Evolutionary conservation across 306 rosid species (phyloP).

Genomic region (Begonia loranthoides): DNA sequence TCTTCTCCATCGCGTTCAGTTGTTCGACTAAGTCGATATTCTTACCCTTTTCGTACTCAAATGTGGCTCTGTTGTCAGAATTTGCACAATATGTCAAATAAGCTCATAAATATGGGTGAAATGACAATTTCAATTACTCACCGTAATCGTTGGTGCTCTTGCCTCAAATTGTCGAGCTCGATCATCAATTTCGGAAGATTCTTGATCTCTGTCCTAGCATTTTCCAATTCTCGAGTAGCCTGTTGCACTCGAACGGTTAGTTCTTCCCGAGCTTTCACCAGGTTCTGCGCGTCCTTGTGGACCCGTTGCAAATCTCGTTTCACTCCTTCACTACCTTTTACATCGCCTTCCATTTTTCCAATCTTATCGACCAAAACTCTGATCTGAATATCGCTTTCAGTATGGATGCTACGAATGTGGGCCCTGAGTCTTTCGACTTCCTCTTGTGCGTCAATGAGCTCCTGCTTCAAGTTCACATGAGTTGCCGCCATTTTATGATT

Average conservation of each 20-base stretch:
- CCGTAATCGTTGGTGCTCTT: constrained; percentile 57
- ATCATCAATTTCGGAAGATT: constrained; percentile 40
- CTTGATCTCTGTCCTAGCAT: constrained; percentile 29
- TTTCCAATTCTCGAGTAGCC: constrained; percentile 45
- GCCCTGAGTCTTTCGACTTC: constrained; percentile 51
- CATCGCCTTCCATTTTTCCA: constrained; percentile 43
- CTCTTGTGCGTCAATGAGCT: constrained; percentile 43
- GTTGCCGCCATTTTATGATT: constrained; percentile 51
- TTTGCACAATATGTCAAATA: constrained; percentile 1
- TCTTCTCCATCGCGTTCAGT: constrained; percentile 63
- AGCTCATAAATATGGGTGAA: not conserved
- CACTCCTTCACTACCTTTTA: constrained; percentile 47
- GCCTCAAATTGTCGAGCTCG: constrained; percentile 52
- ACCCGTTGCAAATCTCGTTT: constrained; percentile 60
- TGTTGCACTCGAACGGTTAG: constrained; percentile 35
- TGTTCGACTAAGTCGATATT: constrained; percentile 67
- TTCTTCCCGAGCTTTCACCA: constrained; percentile 48
- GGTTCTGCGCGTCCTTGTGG: constrained; percentile 50
- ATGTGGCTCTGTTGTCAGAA: constrained; percentile 34
- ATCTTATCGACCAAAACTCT: constrained; percentile 64
- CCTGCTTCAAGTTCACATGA: constrained; percentile 51
- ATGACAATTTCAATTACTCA: constrained; percentile 24
- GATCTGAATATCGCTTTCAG: constrained; percentile 73
- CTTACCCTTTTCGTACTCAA: constrained; percentile 54
- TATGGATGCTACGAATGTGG: constrained; percentile 68